Base-by-base conservation (phyloP, 2,329 filamentous ascomycete genomes). In the Fusarium dimerum region DNA sequence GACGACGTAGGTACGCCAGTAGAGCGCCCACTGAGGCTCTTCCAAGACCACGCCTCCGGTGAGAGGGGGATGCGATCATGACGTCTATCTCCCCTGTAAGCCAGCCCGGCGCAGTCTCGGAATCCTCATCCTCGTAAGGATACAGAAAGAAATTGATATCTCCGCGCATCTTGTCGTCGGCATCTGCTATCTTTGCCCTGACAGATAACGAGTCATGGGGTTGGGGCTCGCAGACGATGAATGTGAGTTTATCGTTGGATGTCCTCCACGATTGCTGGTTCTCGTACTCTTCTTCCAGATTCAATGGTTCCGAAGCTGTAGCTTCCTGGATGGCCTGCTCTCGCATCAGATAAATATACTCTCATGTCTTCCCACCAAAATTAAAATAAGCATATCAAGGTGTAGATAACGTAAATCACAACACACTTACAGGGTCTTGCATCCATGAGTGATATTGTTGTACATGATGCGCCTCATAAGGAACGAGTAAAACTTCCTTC, bases 191-290 rank as follows among this genome's bases (percentile, higher is more conserved):
- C 11, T 74, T 73, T 0, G 78, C 74, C n/a, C 43, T 51, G 11
- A 64, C 52, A 1, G 17, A 6, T 1, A 52, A 36, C 4, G 15
- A 16, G 4, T 48, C 43, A 6, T 54, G 43, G 3, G 47, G 36
- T 6, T 54, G 43, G 3, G 47, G 36, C 5, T 78, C 74, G 67
- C 91, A 96, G 48, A 89, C 73, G 68, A 97, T 96, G 63, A 97
- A 97, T 0, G 93, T 97, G 55, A 97, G 72, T 74, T 97, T 97
- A 73, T 97, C 92, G 26, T 76, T 72, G 40, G 94, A 89, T 17
- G 75, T 76, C 38, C 92, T 86, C 93, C 93, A 97, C 58, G 86
- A 90, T n/a, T 76, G 74, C 71, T 97, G 93, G 86, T 97, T 97
- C 45, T 84, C 82, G 71, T 94, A 91, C 76, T 97, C 93, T 67